Base-by-base conservation (phyloP, 352 stramenopile species). In the Globisporangium rhizosaccharum region DNA sequence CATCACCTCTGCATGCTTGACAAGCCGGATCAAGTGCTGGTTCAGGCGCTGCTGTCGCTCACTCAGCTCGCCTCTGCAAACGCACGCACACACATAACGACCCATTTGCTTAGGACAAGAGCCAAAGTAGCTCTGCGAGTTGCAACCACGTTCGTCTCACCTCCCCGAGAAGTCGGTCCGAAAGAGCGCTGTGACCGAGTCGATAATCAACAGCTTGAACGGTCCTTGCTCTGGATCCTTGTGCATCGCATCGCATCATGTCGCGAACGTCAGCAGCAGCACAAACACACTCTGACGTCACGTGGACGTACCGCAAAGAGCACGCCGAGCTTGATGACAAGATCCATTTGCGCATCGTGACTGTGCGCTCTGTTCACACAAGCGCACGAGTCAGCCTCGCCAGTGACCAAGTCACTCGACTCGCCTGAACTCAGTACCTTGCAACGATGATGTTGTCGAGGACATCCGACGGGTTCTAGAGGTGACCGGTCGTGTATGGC, bases 391-490 rank as follows among this genome's bases (percentile, higher is more conserved):
- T 54, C 50, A 51, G 20, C 42, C 42, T 47, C 36, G 37, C 33
- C 14, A 8, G 33, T 12, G 33, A 11, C 17, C 36, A 12, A 37
- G 11, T 33, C 1, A 8, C 6, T 39, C 15, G 1, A 33, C n/a
- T n/a, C 15, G 15, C 15, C 15, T 39, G 33, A 23, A 47, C 42
- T 5, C 11, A 23, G 52, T 52, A 90, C 80, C 88, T 80, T 17
- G 90, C 91, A 41, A 97, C 80, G 48, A 97, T 91, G 53, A 98
- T 95, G 71, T 98, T 98, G 63, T 97, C 92, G 25, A 98, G 75
- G n/a, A 96, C 80, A 37, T 97, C 92, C 0, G 83, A 68, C 25
- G 85, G 66, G 54, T 98, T 86, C 63, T 96, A 58, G 30, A 10
- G 7, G 33, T 39, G 33, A 12, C 33, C 33, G 10, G 8, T 3